phyloP scores from a whole-genome alignment of 2,329 filamentous ascomycete species.

The Aspergillus sp. region DNA sequence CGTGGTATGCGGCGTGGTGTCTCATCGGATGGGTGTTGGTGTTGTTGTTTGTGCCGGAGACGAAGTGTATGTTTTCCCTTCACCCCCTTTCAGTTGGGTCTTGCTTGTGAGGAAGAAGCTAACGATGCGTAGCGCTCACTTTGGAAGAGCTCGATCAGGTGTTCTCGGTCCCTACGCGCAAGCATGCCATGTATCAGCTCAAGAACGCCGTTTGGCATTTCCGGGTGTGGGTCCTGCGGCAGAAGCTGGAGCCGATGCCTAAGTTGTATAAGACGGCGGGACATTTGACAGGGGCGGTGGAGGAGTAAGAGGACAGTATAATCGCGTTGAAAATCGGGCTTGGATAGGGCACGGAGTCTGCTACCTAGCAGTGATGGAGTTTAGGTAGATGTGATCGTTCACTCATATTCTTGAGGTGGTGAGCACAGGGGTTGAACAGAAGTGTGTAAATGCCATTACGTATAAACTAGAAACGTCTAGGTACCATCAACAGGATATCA shows the following conservation, averaged over 20 bases:
- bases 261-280: conserved; percentile 34
- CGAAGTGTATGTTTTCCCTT: conserved; percentile 34
- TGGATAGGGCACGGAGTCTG: too few relatives aligned
- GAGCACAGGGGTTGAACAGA: too few relatives aligned
- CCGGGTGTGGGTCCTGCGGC: conserved; percentile 37
- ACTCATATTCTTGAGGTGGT: too few relatives aligned
- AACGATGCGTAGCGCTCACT: conserved; percentile 33
- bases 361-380: too few relatives aligned
- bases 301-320: background rate
- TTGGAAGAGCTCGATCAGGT: conserved; percentile 53
- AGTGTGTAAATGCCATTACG: background rate
- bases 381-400: too few relatives aligned
- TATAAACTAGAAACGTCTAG: background rate
- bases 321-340: too few relatives aligned
- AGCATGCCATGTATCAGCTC: conserved; percentile 42
- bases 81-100: background rate
- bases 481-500: background rate
- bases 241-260: conserved; percentile 18
- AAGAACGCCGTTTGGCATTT: conserved; percentile 42
- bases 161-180: conserved; percentile 51
- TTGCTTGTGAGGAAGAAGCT: conserved; percentile 6
- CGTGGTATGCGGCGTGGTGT: conserved; percentile 58
- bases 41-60: conserved; percentile 53
- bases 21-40: conserved; percentile 54
- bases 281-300: conserved; percentile 4